Percentiles rank a stretch among this genome's conserved stretches.
These are phyloP conservation scores for Arabidopsis suecica DNA, from an alignment of 345 rosid species.

Conservation along the genomic window DNA sequence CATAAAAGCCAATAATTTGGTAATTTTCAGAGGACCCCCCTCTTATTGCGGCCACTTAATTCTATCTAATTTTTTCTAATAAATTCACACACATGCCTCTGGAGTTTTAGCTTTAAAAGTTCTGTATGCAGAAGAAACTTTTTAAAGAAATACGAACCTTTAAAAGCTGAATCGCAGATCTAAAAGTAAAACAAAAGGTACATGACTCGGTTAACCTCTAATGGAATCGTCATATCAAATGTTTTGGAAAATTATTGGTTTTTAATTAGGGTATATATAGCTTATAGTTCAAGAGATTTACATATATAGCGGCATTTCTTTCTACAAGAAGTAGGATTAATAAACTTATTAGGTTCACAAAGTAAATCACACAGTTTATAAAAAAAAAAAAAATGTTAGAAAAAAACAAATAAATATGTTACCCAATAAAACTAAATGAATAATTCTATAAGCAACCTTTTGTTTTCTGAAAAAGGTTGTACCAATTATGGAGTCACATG, in stretches of 20 bases:
- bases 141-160: constrained; percentile 28
- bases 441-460: constrained; percentile 19
- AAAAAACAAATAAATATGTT: constrained; percentile 21
- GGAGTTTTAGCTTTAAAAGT: constrained; percentile 2
- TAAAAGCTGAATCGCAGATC: constrained; percentile 31
- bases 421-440: constrained; percentile 26
- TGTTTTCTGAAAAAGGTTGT: constrained; percentile 21
- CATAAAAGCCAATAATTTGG: constrained; percentile 54
- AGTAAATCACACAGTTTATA: not conserved
- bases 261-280: constrained; percentile 1
- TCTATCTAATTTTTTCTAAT: constrained; percentile 17
- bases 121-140: constrained; percentile 11
- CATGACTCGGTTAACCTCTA: constrained; percentile 8
- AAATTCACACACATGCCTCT: constrained; percentile 36
- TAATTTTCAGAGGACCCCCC: constrained; percentile 49
- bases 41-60: constrained; percentile 44
- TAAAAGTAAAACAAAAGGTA: constrained; percentile 8
- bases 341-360: not conserved
- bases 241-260: not conserved
- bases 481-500: constrained; percentile 44
- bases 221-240: not conserved
- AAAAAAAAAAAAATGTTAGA: not conserved
- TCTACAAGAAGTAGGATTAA: not conserved
- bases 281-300: not conserved
- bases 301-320: constrained; percentile 4